Percentiles rank a stretch among this genome's conserved stretches.
Evolutionary conservation across 495 filamentous ascomycete genomes (phyloP).

Genomic region (Xylaria acuta): DNA sequence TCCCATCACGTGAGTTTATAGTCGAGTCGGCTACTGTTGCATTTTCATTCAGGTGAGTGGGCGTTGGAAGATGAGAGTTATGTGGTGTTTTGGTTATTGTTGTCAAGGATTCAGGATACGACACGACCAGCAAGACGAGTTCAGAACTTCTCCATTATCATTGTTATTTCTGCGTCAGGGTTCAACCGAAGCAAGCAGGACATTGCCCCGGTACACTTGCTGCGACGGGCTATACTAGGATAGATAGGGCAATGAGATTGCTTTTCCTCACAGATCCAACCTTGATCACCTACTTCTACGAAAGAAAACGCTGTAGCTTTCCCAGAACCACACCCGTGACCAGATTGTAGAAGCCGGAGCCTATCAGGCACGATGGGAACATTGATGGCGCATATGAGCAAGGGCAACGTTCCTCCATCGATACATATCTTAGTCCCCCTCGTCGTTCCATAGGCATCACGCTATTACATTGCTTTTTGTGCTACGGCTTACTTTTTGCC

Average conservation of each 20-base stretch:
- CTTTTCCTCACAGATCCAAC: background rate
- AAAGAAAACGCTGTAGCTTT: background rate
- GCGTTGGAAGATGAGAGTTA: slow-evolving; percentile 9
- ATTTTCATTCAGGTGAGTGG: slow-evolving; percentile 17
- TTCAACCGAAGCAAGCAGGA: background rate
- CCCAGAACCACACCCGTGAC: background rate
- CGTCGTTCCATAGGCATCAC: background rate
- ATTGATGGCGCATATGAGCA: background rate
- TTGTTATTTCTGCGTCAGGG: background rate
- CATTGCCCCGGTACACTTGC: too few species aligned
- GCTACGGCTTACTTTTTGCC: background rate
- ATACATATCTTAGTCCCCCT: background rate
- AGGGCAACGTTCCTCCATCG: background rate
- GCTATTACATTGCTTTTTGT: slow-evolving; percentile 16
- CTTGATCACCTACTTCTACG: background rate
- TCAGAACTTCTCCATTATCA: slow-evolving; percentile 1
- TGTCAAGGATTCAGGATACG: background rate
- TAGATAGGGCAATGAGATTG: slow-evolving; percentile 9
- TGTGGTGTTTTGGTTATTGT: slow-evolving; percentile 12
- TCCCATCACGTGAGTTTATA: slow-evolving; percentile 22
- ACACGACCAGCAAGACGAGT: background rate
- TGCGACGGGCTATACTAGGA: background rate
- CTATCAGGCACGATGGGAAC: background rate
- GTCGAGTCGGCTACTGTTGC: slow-evolving; percentile 10
- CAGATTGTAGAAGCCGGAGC: background rate